These are phyloP conservation scores for Pseudogymnoascus sp. DNA, from an alignment of 2,329 filamentous ascomycete genomes.

Conservation along the genomic window DNA sequence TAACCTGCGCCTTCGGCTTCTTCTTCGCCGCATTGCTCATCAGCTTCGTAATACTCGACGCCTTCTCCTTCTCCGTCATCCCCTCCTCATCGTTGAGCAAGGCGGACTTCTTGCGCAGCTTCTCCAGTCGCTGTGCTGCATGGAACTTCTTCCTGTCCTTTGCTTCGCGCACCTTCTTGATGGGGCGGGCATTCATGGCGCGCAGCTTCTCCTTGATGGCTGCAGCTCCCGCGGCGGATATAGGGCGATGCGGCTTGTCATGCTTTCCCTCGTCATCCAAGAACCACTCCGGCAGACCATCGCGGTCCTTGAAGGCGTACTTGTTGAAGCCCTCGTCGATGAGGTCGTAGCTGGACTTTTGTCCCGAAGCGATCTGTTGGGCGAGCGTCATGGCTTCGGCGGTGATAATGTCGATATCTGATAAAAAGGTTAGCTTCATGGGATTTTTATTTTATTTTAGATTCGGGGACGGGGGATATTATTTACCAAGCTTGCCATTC, in stretches of 20 bases:
- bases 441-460: neutral
- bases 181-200: slow-evolving; percentile 87
- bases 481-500: slow-evolving; percentile 53
- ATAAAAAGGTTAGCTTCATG: slow-evolving; percentile 17
- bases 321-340: slow-evolving; percentile 93
- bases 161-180: slow-evolving; percentile 98
- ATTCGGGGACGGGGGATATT: neutral
- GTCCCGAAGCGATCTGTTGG: slow-evolving; percentile 79
- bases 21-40: slow-evolving; percentile 77
- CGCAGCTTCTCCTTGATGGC: slow-evolving; percentile 94
- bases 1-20: slow-evolving; percentile 75
- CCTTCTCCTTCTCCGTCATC: slow-evolving; percentile 94
- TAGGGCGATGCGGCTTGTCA: slow-evolving; percentile 78
- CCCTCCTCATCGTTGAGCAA: slow-evolving; percentile 81
- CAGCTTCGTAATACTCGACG: slow-evolving; percentile 70
- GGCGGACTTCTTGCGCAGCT: slow-evolving; percentile 95
- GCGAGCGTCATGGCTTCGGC: slow-evolving; percentile 98
- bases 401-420: slow-evolving; percentile 97
- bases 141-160: slow-evolving; percentile 97
- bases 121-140: slow-evolving; percentile 82
- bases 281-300: slow-evolving; percentile 96
- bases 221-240: slow-evolving; percentile 77
- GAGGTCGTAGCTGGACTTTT: slow-evolving; percentile 70
- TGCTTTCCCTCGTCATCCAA: slow-evolving; percentile 83
- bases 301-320: slow-evolving; percentile 79